A percentile compares a stretch with the other conserved stretches of the same genome.
Evolutionary conservation across 495 filamentous ascomycete species (phyloP).

Genomic region (Bacidia gigantensis): DNA sequence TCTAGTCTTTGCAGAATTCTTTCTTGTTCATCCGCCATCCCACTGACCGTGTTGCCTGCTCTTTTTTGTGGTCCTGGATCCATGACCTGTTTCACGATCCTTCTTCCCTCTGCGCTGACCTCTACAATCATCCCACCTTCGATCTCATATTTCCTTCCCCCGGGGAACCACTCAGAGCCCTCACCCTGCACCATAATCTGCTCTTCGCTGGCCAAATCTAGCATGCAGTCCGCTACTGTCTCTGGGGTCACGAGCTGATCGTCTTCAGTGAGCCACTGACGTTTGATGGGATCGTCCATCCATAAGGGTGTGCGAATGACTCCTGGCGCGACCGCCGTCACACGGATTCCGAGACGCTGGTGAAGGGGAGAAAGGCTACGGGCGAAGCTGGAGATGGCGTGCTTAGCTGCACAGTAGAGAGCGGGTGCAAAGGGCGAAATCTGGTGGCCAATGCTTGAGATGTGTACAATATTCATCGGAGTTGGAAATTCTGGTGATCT

Average conservation of each 20-base stretch:
- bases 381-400: constrained; percentile 48
- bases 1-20: constrained; percentile 35
- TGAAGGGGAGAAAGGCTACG: constrained; percentile 39
- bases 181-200: constrained; percentile 19
- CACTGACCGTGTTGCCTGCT: constrained; percentile 35
- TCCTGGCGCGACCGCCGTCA: constrained; percentile 53
- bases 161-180: background rate
- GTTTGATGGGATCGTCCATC: constrained; percentile 55
- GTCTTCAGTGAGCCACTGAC: constrained; percentile 36
- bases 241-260: constrained; percentile 52
- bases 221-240: constrained; percentile 52
- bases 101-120: constrained; percentile 36
- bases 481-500: constrained; percentile 25
- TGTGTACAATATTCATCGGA: constrained; percentile 41
- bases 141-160: constrained; percentile 4
- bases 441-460: constrained; percentile 53
- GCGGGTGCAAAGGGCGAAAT: constrained; percentile 32
- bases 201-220: constrained; percentile 41
- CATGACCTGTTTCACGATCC: constrained; percentile 34
- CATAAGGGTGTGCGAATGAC: constrained; percentile 55
- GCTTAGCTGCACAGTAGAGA: constrained; percentile 49
- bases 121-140: constrained; percentile 44
- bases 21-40: constrained; percentile 24
- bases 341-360: constrained; percentile 39
- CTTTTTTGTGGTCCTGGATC: constrained; percentile 42